Base-by-base conservation (phyloP, 75 land plant genomes). In the Adiantum capillusveneris region DNA sequence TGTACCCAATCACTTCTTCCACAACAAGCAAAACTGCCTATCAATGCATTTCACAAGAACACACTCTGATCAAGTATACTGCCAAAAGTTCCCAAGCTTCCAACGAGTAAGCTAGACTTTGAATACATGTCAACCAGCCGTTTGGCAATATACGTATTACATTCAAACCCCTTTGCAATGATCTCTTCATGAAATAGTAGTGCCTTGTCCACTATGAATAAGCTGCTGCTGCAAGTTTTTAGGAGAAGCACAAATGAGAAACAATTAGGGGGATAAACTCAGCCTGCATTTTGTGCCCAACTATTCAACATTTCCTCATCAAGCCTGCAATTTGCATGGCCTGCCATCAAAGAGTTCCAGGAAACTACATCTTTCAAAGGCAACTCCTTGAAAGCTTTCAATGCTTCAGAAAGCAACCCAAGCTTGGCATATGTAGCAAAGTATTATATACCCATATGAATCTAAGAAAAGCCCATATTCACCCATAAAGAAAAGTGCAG, bases 301-400 rank as follows among this genome's bases (percentile, higher is more conserved):
- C 50, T 6, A 46, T 21, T 21, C 18, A 46, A 46, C 14, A 46
- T 80, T 48, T 68, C 64, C 6, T 41, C 2, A 14, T 71, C 75
- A n/a, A 45, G 55, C 18, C 60, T 11, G 59, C 72, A 67, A 11
- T 72, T 68, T 29, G 78, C 75, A 48, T 83, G 72, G 11, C 70
- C 81, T 29, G 77, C 44, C 24, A 83, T 61, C 13, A 83, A 72
- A 0, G 81, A 57, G 63, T 75, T 83, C 78, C 77, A 83, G 1
- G 82, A 63, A 12, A 60, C 69, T 9, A 64, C 37, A 42, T 21
- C 60, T 29, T 54, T 69, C 25, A 72, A 14, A 34, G 67, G 76
- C 48, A 76, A 57, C 53, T 62, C 49, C n/a, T 72, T 67, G 22
- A 83, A 83, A 31, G 75, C 50, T 2, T 43, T 29, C 2, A 66